phyloP scores from a whole-genome alignment of 2,329 filamentous ascomycete species.

The Thermothelomyces thermophilus region DNA sequence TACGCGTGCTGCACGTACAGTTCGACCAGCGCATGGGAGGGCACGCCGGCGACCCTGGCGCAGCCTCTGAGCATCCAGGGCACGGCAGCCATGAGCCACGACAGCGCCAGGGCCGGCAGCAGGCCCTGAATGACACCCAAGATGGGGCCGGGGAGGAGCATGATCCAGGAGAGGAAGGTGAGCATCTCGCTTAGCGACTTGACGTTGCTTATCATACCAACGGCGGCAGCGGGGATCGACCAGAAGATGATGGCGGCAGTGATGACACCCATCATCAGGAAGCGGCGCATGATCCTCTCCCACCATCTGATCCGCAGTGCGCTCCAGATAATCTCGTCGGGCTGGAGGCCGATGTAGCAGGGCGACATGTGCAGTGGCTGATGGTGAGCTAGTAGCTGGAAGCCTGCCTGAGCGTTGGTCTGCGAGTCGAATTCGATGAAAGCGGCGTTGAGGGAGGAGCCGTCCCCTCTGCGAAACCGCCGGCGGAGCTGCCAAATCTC shows the following conservation, averaged over 20 bases:
- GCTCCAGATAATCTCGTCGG: slow-evolving; percentile 78
- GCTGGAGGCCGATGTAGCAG: slow-evolving; percentile 73
- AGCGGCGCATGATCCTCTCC: slow-evolving; percentile 64
- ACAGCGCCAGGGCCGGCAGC: slow-evolving; percentile 70
- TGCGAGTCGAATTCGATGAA: slow-evolving; percentile 88
- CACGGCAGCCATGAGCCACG: slow-evolving; percentile 76
- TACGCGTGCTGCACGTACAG: slow-evolving; percentile 72
- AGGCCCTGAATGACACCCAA: slow-evolving; percentile 78
- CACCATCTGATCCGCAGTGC: slow-evolving; percentile 66
- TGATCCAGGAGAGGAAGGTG: slow-evolving; percentile 67
- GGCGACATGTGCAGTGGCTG: slow-evolving; percentile 77
- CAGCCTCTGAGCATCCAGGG: slow-evolving; percentile 68
- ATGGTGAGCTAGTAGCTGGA: slow-evolving; percentile 75
- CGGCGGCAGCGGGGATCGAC: slow-evolving; percentile 66
- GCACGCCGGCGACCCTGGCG: slow-evolving; percentile 63
- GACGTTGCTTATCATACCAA: slow-evolving; percentile 82
- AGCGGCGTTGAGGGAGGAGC: slow-evolving; percentile 61
- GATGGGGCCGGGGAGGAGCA: slow-evolving; percentile 59
- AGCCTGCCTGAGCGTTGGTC: slow-evolving; percentile 77
- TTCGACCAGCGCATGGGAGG: slow-evolving; percentile 65
- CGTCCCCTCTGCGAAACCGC: slow-evolving; percentile 57
- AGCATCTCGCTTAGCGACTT: slow-evolving; percentile 57
- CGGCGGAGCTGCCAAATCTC: slow-evolving; percentile 42
- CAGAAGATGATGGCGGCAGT: slow-evolving; percentile 78
- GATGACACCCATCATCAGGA: slow-evolving; percentile 59